These are phyloP conservation scores for Aquilaria malaccensis DNA, from an alignment of 345 rosid species.

Conservation along the genomic window DNA sequence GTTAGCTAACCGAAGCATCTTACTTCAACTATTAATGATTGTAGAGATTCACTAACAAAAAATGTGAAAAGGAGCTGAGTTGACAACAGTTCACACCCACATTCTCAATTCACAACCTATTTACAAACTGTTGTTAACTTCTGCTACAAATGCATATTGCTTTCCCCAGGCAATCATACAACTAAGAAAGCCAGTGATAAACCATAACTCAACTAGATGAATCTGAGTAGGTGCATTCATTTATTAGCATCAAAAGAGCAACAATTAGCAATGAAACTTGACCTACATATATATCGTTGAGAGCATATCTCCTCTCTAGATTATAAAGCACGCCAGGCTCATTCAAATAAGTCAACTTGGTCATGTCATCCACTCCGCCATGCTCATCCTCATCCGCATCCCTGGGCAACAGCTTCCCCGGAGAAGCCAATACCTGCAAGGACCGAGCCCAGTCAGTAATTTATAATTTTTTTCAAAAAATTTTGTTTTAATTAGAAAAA, in stretches of 20 bases:
- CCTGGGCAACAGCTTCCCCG: slow-evolving; percentile 56
- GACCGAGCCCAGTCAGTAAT: not conserved
- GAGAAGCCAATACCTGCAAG: slow-evolving; percentile 39
- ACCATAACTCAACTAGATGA: slow-evolving; percentile 2
- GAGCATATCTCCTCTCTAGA: slow-evolving; percentile 78
- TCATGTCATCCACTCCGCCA: slow-evolving; percentile 99
- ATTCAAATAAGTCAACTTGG: slow-evolving; percentile 85
- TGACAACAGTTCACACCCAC: too few relatives aligned
- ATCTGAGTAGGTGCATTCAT: slow-evolving; percentile 1
- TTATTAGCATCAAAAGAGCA: not conserved
- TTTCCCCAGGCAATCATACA: too few relatives aligned
- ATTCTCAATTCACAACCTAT: too few relatives aligned
- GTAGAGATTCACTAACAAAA: too few relatives aligned
- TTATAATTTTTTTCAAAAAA: too few relatives aligned
- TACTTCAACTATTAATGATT: too few relatives aligned
- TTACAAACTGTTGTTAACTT: too few relatives aligned
- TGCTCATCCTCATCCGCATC: slow-evolving; percentile 85
- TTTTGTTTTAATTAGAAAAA: not conserved
- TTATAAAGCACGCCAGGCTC: slow-evolving; percentile 96
- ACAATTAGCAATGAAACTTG: not conserved
- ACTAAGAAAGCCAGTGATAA: not conserved
- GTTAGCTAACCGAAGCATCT: too few relatives aligned
- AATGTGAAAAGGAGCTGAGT: too few relatives aligned
- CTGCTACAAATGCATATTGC: too few relatives aligned
- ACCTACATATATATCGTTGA: slow-evolving; percentile 95